Conservation (phyloP, 768 basidiomycete species). For the Neoboletus brunneissimus region DNA sequence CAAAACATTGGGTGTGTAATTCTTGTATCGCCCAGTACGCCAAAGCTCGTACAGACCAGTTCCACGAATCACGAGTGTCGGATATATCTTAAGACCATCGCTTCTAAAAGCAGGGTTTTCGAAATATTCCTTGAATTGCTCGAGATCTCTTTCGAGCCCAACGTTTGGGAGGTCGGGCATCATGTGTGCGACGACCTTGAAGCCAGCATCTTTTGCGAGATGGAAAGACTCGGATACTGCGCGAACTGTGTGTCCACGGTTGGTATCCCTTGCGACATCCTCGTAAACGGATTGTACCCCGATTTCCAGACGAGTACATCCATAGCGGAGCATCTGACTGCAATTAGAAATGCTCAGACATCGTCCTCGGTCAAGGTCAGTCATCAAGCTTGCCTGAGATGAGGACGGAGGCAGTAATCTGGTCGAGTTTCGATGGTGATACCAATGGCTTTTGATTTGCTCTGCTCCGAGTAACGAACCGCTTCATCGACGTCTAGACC, state of each 20-base stretch:
- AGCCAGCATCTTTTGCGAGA: conserved; percentile 96
- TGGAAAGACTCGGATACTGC: conserved; percentile 97
- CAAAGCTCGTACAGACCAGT: conserved; percentile 95
- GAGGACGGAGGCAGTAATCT: conserved; percentile 96
- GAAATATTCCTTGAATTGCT: conserved; percentile 99
- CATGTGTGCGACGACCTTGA: conserved; percentile 99
- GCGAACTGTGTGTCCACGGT: conserved; percentile 97
- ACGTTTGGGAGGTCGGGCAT: conserved; percentile 99
- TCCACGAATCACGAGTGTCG: conserved; percentile 95
- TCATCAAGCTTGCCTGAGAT: conserved; percentile 64
- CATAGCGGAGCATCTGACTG: conserved; percentile 98
- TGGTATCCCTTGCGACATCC: conserved; percentile 98
- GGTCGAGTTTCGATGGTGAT: conserved; percentile 99
- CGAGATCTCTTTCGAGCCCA: conserved; percentile 93
- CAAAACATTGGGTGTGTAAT: conserved; percentile 98
- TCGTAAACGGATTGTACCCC: conserved; percentile 99
- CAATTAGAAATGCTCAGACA: background rate
- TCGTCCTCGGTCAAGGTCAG: background rate
- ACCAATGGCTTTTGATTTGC: conserved; percentile 97
- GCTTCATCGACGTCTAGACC: conserved; percentile 94
- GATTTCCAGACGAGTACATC: conserved; percentile 96
- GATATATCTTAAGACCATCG: conserved; percentile 97
- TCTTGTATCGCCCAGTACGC: conserved; percentile 97
- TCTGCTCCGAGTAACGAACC: conserved; percentile 94
- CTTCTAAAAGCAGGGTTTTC: conserved; percentile 97